Conservation (phyloP, 805 yeast species). For the Diddensiella transvaalensis region DNA sequence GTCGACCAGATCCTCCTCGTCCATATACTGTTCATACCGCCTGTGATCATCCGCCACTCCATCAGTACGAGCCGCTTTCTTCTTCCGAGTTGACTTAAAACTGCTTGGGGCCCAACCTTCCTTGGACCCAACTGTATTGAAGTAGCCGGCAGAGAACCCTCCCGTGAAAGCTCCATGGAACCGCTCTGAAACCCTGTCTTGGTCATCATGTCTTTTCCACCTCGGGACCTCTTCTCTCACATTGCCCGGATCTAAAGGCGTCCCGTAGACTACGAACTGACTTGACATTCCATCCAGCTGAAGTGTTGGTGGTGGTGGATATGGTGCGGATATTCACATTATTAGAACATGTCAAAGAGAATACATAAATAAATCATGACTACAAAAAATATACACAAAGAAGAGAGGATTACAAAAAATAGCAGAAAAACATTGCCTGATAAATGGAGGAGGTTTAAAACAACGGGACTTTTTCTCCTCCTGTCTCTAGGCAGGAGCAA, state of each 20-base stretch:
- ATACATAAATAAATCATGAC: slow-evolving; percentile 1
- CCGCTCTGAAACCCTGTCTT: slow-evolving; percentile 16
- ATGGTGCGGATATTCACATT: no score
- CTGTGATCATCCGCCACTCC: slow-evolving; percentile 4
- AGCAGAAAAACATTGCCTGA: neutral
- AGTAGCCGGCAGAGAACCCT: slow-evolving; percentile 36
- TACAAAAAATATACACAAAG: neutral
- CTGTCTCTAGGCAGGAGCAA: slow-evolving; percentile 20
- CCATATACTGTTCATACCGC: slow-evolving; percentile 33
- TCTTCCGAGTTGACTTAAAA: slow-evolving; percentile 24
- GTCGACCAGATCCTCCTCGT: slow-evolving; percentile 32
- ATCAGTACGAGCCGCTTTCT: slow-evolving; percentile 5
- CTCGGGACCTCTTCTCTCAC: slow-evolving; percentile 7
- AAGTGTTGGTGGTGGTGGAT: neutral
- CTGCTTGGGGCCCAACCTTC: slow-evolving; percentile 35
- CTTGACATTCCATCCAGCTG: neutral
- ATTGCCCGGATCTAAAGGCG: slow-evolving; percentile 10
- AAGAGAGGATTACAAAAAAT: neutral
- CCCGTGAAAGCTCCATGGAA: slow-evolving; percentile 37
- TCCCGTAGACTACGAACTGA: slow-evolving; percentile 11
- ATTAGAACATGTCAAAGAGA: neutral
- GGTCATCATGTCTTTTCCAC: slow-evolving; percentile 13
- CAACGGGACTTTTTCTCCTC: no score
- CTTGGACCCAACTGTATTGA: slow-evolving; percentile 34
- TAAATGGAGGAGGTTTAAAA: no score